Evolutionary conservation across 345 rosid genomes (phyloP), one percentile per base, ranked within the genome.

Genomic region (Boechera stricta): DNA sequence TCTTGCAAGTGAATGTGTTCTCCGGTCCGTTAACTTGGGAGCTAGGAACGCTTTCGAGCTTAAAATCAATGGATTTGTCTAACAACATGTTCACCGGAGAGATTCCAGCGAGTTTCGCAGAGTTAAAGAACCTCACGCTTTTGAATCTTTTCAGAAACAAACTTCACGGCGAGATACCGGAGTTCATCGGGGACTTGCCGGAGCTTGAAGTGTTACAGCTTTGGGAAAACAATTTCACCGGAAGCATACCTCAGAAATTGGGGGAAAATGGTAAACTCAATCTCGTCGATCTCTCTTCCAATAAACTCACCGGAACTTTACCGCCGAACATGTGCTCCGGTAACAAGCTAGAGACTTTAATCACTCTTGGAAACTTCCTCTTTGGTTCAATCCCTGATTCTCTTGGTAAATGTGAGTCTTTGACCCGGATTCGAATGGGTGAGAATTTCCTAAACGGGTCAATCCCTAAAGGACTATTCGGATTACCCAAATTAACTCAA

Each of bases 171-270:
- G 83, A 85, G 28, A 89, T 93, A 69, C 98, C 97, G 9, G 90
- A 87, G 81, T 89, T 89, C 52, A 81, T 93, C 71, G 97, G 89
- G 13, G 91, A 86, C 2, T 56, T 93, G 29, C 96, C 98, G 44
- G 70, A 76, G 77, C 90, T 91, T 8, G 88, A 93, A 69, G 98
- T 93, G 75, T 69, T 93, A 59, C 98, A 91, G 86, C 67, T 93
- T 21, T 93, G 98, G 97, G 98, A 91, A 45, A 93, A 93, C 57
- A 91, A 91, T 67, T 89, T 93, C 83, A 91, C 98, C 5, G 93
- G 90, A 33, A 88, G 82, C 35, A 87, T 91, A 48, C 96, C 97
- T 9, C 86, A 75, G 69, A 82, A 78, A 8, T 36, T 93, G 24
- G 97, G 98, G 10, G 82, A 74, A 26, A 93, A 89, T 58, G 91